Base-by-base conservation (phyloP, 768 basidiomycete species). In the Collybia sp. region DNA sequence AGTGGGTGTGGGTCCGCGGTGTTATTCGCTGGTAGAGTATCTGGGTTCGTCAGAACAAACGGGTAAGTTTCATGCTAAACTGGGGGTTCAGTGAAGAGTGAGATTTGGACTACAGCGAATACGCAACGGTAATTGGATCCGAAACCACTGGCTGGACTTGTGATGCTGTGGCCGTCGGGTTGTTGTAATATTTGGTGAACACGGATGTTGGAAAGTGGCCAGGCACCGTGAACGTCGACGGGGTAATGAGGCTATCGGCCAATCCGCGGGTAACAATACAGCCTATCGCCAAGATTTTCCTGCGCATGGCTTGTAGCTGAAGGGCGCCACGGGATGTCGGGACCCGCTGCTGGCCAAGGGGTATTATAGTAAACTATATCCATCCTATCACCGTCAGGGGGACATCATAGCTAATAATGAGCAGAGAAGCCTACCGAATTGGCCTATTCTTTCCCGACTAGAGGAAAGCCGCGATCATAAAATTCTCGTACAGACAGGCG, bases 121-220 rank as follows among this genome's bases (percentile, higher is more conserved):
- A 57, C 56, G 49, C 46, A 43, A 85, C 86, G 19, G 75, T 73
- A 30, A 87, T 76, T 8, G 84, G 82, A 58, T 89, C 86, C 12
- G 84, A 77, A 32, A 89, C 75, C 48, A 87, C 72, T n/a, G 86
- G 87, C 62, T 89, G 87, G 3, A 80, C 80, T 58, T 89, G 87
- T 1, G 72, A 78, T 11, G 76, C 75, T 2, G 87, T 88, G 30
- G 77, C 82, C 1, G 84, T 88, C 30, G 87, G 85, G 51, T 75
- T 64, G 60, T 87, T 88, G 65, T 81, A 86, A 60, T 88, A 89
- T 43, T 69, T 58, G n/a, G 68, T 57, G 60, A 80, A 89, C 33
- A 74, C 64, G 5, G 81, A 75, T 1, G 83, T 83, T 1, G 86
- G 85, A 59, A 86, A 87, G 2, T 65, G 55, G 20, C 83, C 84